phyloP scores from a whole-genome alignment of 2,329 filamentous ascomycete genomes.

The Fusarium sp. region DNA sequence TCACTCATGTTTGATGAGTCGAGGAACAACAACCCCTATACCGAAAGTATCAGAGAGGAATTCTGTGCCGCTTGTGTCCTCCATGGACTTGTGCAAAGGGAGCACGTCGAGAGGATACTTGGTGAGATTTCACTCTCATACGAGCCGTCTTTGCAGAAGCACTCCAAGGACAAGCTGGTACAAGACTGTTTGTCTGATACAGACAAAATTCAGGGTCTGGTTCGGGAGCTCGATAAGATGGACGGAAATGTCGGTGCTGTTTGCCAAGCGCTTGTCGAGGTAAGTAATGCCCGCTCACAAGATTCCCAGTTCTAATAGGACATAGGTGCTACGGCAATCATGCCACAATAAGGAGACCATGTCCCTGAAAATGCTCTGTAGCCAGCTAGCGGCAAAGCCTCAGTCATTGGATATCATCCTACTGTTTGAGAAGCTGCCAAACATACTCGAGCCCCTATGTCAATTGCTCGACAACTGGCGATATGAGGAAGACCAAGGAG shows the following conservation, averaged over 20 bases:
- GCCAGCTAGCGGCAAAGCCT: conserved; percentile 77
- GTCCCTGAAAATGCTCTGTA: conserved; percentile 80
- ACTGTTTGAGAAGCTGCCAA: conserved; percentile 76
- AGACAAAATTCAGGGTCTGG: conserved; percentile 78
- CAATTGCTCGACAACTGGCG: conserved; percentile 81
- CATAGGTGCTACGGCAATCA: conserved; percentile 73
- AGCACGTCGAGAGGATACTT: conserved; percentile 81
- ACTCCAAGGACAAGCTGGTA: conserved; percentile 81
- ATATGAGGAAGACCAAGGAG: conserved; percentile 84
- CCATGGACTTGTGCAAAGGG: conserved; percentile 83
- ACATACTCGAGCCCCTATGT: conserved; percentile 79
- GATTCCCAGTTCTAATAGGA: background rate
- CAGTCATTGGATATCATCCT: conserved; percentile 79
- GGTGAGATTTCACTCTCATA: conserved; percentile 87
- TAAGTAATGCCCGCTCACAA: conserved; percentile 48
- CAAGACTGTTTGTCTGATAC: conserved; percentile 81
- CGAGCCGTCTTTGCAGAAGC: conserved; percentile 77
- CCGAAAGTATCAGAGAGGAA: conserved; percentile 71
- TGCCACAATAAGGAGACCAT: conserved; percentile 81
- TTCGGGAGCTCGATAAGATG: conserved; percentile 87
- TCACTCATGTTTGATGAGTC: conserved; percentile 69
- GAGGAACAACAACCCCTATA: conserved; percentile 67
- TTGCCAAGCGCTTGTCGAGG: conserved; percentile 79
- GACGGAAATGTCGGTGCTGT: conserved; percentile 92
- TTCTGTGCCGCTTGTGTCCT: conserved; percentile 93